Evolutionary conservation across 257 asterid genomes (phyloP), one percentile per base, ranked within the genome.

Genomic region (Anisodus tanguticus): DNA sequence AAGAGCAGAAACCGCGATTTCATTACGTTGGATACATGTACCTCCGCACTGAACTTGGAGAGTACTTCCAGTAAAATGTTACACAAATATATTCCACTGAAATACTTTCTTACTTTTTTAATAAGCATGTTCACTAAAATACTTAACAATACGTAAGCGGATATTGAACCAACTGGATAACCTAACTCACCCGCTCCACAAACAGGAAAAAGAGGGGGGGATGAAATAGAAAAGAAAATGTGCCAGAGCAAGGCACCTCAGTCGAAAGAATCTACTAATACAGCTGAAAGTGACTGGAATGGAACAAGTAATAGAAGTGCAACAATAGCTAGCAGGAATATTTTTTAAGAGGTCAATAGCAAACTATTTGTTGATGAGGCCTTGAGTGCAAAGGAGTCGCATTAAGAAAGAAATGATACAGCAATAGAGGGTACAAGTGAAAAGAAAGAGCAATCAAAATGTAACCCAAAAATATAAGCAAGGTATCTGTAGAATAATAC

Each of bases 271-370:
- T 9, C 39, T 71, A 71, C 31, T 9, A 71, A 71, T 9, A 71
- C 43, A 47, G 26, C 79, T 45, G 58, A 45, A 45, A 45, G 47
- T 69, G 54, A 7, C 77, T 67, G 78, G 53, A 70, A 70, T n/a
- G 5, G 79, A 43, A 71, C 79, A 71, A 71, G 79, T 13, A 43
- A 4, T 43, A 8, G 13, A 16, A 70, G 16, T 43, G 79, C 9
- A 70, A 17, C 54, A 43, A 70, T 39, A 70, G 54, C 78, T 17
- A 70, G 79, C 26, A 70, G 22, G 79, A 70, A 70, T 70, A 43
- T 70, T n/a, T 35, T 70, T 43, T 17, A 43, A 41, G 49, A 9
- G 35, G 5, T 17, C 79, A 43, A 43, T 70, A 70, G 26, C 55
- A 43, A 70, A 70, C 57, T 43, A 0, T 41, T 70, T 43, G 54